Percentiles rank a stretch among this genome's conserved stretches.
Evolutionary conservation across 2,329 filamentous ascomycete species (phyloP).

Genomic region (Esteya vermicola): DNA sequence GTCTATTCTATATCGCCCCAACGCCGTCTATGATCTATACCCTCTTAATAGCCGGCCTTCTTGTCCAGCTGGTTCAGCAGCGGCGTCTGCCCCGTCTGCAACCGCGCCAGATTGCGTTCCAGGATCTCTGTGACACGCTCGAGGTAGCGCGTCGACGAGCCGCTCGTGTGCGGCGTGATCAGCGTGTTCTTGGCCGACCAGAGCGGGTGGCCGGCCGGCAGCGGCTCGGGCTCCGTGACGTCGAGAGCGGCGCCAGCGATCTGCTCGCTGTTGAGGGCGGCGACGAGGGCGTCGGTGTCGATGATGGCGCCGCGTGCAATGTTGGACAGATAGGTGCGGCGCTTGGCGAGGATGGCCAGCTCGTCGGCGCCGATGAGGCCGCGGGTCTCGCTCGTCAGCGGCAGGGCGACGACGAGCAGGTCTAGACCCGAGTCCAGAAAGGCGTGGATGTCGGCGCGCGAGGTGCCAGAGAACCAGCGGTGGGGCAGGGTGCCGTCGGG

Average conservation of each 20-base stretch:
- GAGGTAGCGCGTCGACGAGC: conserved; percentile 23
- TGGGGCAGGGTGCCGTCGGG: conserved; percentile 31
- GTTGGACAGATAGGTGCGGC: conserved; percentile 51
- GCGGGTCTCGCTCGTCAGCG: conserved; percentile 32
- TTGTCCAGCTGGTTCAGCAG: conserved; percentile 11
- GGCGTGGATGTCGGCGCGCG: conserved; percentile 27
- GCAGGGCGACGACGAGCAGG: conserved; percentile 35
- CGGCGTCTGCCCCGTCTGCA: conserved; percentile 6
- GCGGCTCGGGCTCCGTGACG: conserved; percentile 66
- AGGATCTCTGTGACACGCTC: conserved; percentile 28
- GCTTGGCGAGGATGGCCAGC: conserved; percentile 19
- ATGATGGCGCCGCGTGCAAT: conserved; percentile 48
- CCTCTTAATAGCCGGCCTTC: conserved; percentile 10
- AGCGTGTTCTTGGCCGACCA: conserved; percentile 58
- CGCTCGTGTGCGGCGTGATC: conserved; percentile 41
- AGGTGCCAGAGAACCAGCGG: conserved; percentile 34
- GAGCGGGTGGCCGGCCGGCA: conserved; percentile 52
- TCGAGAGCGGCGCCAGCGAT: conserved; percentile 56
- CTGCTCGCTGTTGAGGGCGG: conserved; percentile 30
- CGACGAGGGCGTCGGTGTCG: conserved; percentile 40
- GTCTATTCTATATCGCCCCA: not conserved
- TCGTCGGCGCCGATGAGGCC: conserved; percentile 34
- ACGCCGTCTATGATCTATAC: not conserved
- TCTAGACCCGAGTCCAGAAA: conserved; percentile 38
- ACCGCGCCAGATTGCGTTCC: conserved; percentile 21